Base-by-base conservation (phyloP, 768 basidiomycete genomes). In the Pseudohyphozyma bogoriensis region DNA sequence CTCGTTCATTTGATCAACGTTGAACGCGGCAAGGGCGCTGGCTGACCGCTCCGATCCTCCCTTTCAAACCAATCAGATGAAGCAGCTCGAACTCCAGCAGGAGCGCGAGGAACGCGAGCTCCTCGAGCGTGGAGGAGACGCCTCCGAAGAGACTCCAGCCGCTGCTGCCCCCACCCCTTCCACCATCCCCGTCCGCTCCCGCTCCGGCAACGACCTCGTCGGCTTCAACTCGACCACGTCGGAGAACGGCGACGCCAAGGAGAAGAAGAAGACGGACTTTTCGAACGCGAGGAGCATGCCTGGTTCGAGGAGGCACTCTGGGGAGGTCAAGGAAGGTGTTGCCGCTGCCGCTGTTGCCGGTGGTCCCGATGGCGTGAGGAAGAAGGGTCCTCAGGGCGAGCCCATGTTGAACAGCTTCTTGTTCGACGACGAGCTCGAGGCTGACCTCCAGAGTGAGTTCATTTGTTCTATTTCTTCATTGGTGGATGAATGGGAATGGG, bases 391-490 rank as follows among this genome's bases (percentile, higher is more conserved):
- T 37, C 61, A 62, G 22, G 62, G 59, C 40, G 55, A 60, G 53
- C 56, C 50, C 12, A 67, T 66, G 58, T 58, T 72, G 55, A 70
- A 68, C 60, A 66, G 58, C 59, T 73, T 89, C 84, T 84, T 92
- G 83, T 77, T 93, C 63, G 90, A 93, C 67, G 87, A 92, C 73
- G 89, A 92, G 70, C 75, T 93, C 66, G 90, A 93, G 71, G 83
- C 88, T 75, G 90, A 93, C 72, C 90, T 93, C 83, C 85, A 91
- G 71, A 90, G 89, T 62, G 53, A 46, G 39, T 59, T 58, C 20
- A 40, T 11, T 33, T 59, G n/a, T 45, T 13, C 45, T 40, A 28
- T 66, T 53, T 28, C 8, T 51, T 18, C n/a, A n/a, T n/a, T n/a
- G n/a, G n/a, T n/a, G 10, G 29, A 16, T 26, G 33, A 31, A 9